Evolutionary conservation across 1,139 yeast species (phyloP).

Genomic region (Tardiomyces digboiensis): DNA sequence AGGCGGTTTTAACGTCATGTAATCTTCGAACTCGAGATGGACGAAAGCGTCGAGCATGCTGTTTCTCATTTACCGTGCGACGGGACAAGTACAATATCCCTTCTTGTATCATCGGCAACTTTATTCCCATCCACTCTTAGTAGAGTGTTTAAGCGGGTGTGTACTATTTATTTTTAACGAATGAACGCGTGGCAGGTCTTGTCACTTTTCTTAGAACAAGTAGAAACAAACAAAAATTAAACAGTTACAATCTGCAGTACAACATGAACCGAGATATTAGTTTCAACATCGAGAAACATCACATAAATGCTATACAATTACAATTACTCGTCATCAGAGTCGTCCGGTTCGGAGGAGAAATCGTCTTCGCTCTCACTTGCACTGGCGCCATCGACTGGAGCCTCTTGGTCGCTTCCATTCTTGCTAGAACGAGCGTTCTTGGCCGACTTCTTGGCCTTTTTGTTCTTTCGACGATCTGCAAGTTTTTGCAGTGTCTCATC

Average conservation of each 20-base stretch:
- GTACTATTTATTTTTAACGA: too few relatives aligned
- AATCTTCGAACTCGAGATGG: conserved; percentile 81
- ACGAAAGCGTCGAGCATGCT: conserved; percentile 71
- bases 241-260: too few relatives aligned
- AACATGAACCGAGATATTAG: too few relatives aligned
- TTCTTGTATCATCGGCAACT: conserved; percentile 93
- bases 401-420: neutral
- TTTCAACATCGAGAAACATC: too few relatives aligned
- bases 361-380: neutral
- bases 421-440: conserved; percentile 9
- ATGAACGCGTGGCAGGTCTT: too few relatives aligned
- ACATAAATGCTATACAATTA: too few relatives aligned
- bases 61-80: conserved; percentile 90
- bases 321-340: neutral
- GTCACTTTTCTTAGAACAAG: too few relatives aligned
- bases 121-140: conserved; percentile 60
- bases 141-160: too few relatives aligned
- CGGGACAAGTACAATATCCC: conserved; percentile 94
- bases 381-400: neutral
- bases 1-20: conserved; percentile 91
- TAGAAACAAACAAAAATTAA: too few relatives aligned
- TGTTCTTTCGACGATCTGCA: conserved; percentile 29
- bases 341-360: neutral
- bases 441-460: conserved; percentile 13
- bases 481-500: conserved; percentile 34